phyloP scores from a whole-genome alignment of 768 basidiomycete genomes.

The Pleurotus ostreatus region DNA sequence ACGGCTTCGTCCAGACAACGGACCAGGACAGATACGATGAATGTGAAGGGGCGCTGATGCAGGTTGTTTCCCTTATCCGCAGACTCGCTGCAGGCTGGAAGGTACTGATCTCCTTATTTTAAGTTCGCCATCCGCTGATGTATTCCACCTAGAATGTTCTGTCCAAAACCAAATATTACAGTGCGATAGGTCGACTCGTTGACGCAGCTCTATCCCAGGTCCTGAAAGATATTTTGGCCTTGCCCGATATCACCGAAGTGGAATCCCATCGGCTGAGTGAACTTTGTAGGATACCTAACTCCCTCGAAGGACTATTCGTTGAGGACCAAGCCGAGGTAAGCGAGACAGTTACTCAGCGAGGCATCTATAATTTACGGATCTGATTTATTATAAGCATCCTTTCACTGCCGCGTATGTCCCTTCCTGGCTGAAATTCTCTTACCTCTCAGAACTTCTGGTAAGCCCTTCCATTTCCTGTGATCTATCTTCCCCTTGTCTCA shows the following conservation, averaged over 20 bases:
- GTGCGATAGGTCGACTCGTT: slow-evolving; percentile 65
- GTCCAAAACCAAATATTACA: slow-evolving; percentile 67
- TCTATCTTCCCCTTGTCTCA: background rate
- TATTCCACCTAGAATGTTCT: slow-evolving; percentile 49
- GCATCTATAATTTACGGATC: background rate
- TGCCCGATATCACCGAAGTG: slow-evolving; percentile 83
- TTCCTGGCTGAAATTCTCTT: slow-evolving; percentile 92
- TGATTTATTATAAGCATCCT: slow-evolving; percentile 46
- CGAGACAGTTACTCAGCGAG: background rate
- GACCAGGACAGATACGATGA: slow-evolving; percentile 75
- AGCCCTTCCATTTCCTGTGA: slow-evolving; percentile 22
- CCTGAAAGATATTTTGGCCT: slow-evolving; percentile 65
- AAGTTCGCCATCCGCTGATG: background rate
- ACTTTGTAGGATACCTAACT: slow-evolving; percentile 72
- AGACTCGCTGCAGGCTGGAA: slow-evolving; percentile 64
- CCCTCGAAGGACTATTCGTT: slow-evolving; percentile 78
- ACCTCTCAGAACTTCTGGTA: slow-evolving; percentile 88
- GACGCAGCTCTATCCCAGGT: slow-evolving; percentile 66
- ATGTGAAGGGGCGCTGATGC: slow-evolving; percentile 65
- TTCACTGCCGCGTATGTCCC: slow-evolving; percentile 85
- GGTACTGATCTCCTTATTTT: slow-evolving; percentile 37
- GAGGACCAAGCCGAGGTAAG: slow-evolving; percentile 59
- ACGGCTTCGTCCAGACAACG: slow-evolving; percentile 65
- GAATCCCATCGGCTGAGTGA: slow-evolving; percentile 85
- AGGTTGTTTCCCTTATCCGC: slow-evolving; percentile 61